A percentile compares a stretch with the other conserved stretches of the same genome.
These are phyloP conservation scores for Cordia subcordata DNA, from an alignment of 257 asterid species.

Conservation along the genomic window DNA sequence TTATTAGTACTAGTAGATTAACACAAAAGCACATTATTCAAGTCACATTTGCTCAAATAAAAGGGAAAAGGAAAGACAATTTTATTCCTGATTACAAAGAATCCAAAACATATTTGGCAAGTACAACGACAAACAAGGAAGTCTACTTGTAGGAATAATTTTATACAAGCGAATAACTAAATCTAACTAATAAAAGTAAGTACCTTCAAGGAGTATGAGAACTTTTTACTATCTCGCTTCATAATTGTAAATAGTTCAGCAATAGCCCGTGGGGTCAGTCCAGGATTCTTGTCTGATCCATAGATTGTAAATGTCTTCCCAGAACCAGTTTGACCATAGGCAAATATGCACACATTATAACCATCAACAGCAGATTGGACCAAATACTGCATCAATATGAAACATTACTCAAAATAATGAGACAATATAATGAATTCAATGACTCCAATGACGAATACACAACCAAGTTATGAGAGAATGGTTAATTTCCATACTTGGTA, in stretches of 20 bases:
- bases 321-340: slow-evolving; percentile 99
- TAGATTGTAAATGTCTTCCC: slow-evolving; percentile 95
- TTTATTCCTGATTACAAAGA: neutral
- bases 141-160: too few species aligned
- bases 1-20: neutral
- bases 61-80: too few species aligned
- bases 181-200: neutral
- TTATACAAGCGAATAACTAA: too few species aligned
- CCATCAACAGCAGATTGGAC: slow-evolving; percentile 98
- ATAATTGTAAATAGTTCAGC: slow-evolving; percentile 75
- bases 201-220: slow-evolving; percentile 77
- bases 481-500: neutral
- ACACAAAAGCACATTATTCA: neutral
- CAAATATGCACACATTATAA: slow-evolving; percentile 90
- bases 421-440: slow-evolving; percentile 1
- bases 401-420: neutral
- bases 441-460: neutral
- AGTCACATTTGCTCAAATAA: neutral
- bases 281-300: slow-evolving; percentile 85
- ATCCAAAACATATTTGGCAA: too few species aligned
- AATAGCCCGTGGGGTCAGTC: slow-evolving; percentile 93
- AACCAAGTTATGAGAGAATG: neutral
- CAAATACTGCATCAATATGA: slow-evolving; percentile 57
- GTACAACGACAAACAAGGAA: too few species aligned
- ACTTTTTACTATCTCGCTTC: slow-evolving; percentile 71